These are phyloP conservation scores for Euphrasia arctica DNA, from an alignment of 305 asterid genomes.

Conservation along the genomic window DNA sequence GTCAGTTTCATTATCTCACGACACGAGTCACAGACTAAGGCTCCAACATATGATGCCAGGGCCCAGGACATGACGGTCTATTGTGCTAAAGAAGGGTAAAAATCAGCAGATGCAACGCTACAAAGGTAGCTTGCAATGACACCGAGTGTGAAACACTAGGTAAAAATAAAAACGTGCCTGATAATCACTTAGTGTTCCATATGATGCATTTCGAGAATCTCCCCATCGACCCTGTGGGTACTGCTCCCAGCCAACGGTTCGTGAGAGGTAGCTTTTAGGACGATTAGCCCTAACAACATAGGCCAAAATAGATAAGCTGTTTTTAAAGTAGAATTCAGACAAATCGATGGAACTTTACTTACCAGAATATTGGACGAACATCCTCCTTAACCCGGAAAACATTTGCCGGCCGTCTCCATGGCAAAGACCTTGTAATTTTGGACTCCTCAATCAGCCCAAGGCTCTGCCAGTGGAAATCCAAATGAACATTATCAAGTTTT, in stretches of 20 bases:
- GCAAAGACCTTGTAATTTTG: constrained; percentile 76
- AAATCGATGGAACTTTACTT: constrained; percentile 23
- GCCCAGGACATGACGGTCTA: constrained; percentile 2
- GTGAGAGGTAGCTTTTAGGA: constrained; percentile 94
- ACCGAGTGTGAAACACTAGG: neutral
- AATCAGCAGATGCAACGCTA: constrained; percentile 4
- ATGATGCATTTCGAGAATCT: constrained; percentile 78
- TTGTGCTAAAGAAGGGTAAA: constrained; percentile 6
- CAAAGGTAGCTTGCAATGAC: constrained; percentile 9
- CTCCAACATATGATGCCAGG: constrained; percentile 7
- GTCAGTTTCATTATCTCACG: neutral
- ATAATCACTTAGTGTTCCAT: constrained; percentile 86
- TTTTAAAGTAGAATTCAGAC: constrained; percentile 16
- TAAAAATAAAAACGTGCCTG: constrained; percentile 49
- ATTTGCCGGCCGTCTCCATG: constrained; percentile 97
- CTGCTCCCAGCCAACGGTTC: constrained; percentile 94
- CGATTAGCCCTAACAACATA: constrained; percentile 82
- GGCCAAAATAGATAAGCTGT: constrained; percentile 25
- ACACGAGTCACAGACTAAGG: neutral
- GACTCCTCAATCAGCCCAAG: constrained; percentile 97
- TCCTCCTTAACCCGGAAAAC: constrained; percentile 75
- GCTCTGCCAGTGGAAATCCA: constrained; percentile 53
- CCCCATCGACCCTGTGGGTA: constrained; percentile 99
- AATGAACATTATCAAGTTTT: constrained; percentile 20
- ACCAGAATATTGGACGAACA: constrained; percentile 99